Evolutionary conservation across 2,329 filamentous ascomycete genomes (phyloP), one percentile per base, ranked within the genome.

Genomic region (Claviceps monticola): DNA sequence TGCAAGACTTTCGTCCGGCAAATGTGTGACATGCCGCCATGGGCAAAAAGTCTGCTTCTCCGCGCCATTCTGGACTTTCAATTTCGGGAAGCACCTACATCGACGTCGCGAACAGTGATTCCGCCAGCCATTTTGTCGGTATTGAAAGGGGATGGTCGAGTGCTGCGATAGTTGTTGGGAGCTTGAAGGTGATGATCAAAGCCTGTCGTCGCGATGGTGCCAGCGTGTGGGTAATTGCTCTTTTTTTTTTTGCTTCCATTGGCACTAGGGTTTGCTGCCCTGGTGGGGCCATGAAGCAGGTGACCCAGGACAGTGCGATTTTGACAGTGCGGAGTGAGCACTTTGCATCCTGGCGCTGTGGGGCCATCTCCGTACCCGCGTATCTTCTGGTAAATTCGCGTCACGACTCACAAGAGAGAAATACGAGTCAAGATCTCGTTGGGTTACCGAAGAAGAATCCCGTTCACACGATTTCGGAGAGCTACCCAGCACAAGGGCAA

Each of bases 71-170:
- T 41, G 44, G 44, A 19, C 17, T 29, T 29, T 49, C 36, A 37
- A 36, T 51, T 57, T 65, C 59, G 64, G 58, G 65, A 59, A 63
- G 57, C 54, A 81, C 81, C 74, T 82, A 86, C 83, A 80, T 87
- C 84, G 71, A 90, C 86, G 76, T 90, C 86, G 75, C 86, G 85
- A 74, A 91, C 86, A 66, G 76, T 80, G 71, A 88, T 79, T 73
- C 85, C 86, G 73, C 84, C 80, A 70, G 76, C 74, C 86, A 90
- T 90, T 71, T 78, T 88, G 75, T 75, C 77, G 78, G 77, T 80
- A 61, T 65, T 69, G 62, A 59, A 59, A 61, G 61, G 60, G 43
- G 23, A 11, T n/a, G 42, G 42, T 44, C 53, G 55, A 55, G 48
- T 43, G 48, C 51, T 50, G 58, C 52, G 53, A 55, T 57, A 56